These are phyloP conservation scores for Chytridiales sp. DNA, from an alignment of 371 early-diverging fungal genomes.

Conservation along the genomic window DNA sequence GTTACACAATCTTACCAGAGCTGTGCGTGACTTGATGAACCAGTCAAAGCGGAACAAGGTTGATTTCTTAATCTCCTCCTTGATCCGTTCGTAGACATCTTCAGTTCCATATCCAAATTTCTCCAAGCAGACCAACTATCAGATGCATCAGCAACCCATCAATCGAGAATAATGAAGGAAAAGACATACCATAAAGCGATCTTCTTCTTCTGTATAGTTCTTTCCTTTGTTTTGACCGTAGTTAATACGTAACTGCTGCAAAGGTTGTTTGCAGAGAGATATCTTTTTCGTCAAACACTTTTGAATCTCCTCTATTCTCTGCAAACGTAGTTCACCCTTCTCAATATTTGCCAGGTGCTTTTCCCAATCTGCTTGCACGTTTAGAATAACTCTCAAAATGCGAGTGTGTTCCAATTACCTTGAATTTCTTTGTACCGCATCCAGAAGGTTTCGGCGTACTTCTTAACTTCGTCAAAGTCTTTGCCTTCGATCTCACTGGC, in stretches of 20 bases:
- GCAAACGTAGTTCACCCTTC: constrained; percentile 81
- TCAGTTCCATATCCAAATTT: constrained; percentile 87
- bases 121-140: constrained; percentile 76
- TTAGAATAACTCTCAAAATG: background rate
- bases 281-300: constrained; percentile 73
- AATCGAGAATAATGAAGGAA: background rate
- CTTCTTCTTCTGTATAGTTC: constrained; percentile 94
- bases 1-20: constrained; percentile 33
- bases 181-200: constrained; percentile 82
- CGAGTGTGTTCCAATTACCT: constrained; percentile 36
- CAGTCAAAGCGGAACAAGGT: constrained; percentile 94
- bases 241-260: constrained; percentile 82
- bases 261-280: constrained; percentile 69
- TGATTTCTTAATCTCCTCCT: constrained; percentile 78
- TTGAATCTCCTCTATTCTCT: constrained; percentile 78
- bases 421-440: constrained; percentile 75
- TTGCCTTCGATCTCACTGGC: constrained; percentile 87
- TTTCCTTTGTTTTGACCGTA: constrained; percentile 83
- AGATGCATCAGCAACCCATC: background rate
- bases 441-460: constrained; percentile 88
- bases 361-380: constrained; percentile 64
- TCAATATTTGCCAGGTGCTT: constrained; percentile 84
- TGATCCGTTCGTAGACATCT: constrained; percentile 88
- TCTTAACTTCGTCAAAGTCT: constrained; percentile 77
- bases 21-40: constrained; percentile 93